phyloP scores from a whole-genome alignment of 257 asterid genomes.

The Catharanthus roseus region DNA sequence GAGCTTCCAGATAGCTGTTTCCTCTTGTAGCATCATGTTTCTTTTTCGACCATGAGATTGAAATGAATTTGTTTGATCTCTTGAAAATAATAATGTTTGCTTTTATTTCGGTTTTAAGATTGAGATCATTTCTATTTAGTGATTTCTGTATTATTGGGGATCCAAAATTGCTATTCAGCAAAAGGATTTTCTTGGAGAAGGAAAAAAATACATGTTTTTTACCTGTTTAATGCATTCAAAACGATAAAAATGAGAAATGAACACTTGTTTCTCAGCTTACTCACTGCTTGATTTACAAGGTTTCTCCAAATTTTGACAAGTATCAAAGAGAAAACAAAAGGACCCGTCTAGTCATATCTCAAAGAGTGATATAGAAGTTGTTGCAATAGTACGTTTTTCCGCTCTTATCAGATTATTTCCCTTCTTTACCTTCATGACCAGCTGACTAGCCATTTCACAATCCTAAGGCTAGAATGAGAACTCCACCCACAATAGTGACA shows the following conservation, averaged over 20 bases:
- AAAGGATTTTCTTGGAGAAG: neutral
- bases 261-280: neutral
- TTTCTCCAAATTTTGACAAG: neutral
- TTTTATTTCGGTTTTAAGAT: neutral
- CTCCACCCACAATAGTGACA: neutral
- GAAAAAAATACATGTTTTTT: neutral
- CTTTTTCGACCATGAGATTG: neutral
- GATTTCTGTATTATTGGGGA: neutral
- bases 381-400: neutral
- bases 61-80: neutral
- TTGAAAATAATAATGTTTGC: neutral
- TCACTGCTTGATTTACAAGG: neutral
- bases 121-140: neutral
- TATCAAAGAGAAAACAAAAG: neutral
- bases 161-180: neutral
- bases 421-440: neutral
- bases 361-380: neutral
- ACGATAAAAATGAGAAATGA: neutral
- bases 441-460: neutral
- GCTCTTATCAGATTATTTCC: neutral
- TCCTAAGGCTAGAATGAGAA: neutral
- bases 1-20: neutral
- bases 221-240: neutral
- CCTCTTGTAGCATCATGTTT: neutral
- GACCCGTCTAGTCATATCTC: neutral